Evolutionary conservation across 495 filamentous ascomycete genomes (phyloP), one percentile per base, ranked within the genome.

Genomic region (Hyaloscypha bicolor): DNA sequence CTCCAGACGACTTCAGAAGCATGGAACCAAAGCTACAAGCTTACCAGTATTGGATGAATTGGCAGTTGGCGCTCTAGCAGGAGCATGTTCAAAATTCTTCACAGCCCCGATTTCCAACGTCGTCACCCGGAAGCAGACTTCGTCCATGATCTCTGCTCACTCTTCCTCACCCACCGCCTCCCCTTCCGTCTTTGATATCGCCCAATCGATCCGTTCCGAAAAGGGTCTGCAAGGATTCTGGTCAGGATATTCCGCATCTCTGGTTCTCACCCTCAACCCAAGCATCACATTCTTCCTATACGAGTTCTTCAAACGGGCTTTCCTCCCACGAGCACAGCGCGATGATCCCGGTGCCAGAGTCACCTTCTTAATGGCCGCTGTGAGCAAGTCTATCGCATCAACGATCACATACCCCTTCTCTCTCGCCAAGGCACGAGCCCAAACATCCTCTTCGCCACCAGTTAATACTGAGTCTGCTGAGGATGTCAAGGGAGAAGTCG

Each of bases 271-370:
- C 1, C 79, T 97, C 1, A 97, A 97, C 72, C 94, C 94, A 9
- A 88, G 88, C 59, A 80, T 96, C 64, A 97, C 94, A 0, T 94
- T 97, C 72, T 88, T 94, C 70, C 79, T 97, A 21, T 91, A 96
- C 70, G 88, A 90, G 69, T 71, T 87, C 9, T 78, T 94, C 9
- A 89, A 89, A 74, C 83, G 86, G 59, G 68, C 80, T 6, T 66
- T 90, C 16, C 79, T 92, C 1, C 78, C 85, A 0, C 75, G 80
- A 0, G 71, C 81, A 0, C 77, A 79, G 30, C 80, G 85, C 48
- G 78, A 85, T 9, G 82, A 83, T 29, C 87, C 89, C 12, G 81
- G 75, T 2, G 78, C 79, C 0, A 60, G 66, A 60, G 65, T 72
- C 31, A 81, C 80, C 2, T 74, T 97, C 71, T 74, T 97, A 0